Evolutionary conservation across 2,329 filamentous ascomycete species (phyloP).

Genomic region (Grosmannia huntii): DNA sequence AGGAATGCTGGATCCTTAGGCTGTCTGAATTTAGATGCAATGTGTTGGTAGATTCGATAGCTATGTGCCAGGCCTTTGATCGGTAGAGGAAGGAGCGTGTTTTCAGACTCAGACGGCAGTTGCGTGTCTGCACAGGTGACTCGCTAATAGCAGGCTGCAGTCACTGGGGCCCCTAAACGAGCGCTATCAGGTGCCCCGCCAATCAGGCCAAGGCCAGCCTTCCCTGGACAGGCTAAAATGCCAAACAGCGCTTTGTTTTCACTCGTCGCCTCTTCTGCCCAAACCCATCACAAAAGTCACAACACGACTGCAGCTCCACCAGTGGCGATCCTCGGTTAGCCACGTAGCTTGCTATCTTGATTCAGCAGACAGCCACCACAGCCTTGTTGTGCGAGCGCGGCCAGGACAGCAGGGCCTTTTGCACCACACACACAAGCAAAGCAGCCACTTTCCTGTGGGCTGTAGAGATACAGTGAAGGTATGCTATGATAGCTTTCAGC

Average conservation of each 20-base stretch:
- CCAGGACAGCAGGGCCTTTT: too few relatives aligned
- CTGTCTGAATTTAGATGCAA: neutral
- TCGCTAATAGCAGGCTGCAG: neutral
- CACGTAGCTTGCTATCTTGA: neutral
- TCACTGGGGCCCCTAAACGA: neutral
- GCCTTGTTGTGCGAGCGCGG: neutral
- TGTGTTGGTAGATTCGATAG: neutral
- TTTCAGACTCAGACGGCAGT: neutral
- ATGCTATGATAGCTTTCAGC: neutral
- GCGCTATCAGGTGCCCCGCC: neutral
- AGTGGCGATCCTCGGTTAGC: neutral
- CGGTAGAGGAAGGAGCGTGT: neutral
- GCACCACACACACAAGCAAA: neutral
- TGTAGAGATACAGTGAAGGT: neutral
- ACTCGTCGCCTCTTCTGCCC: constrained; percentile 6
- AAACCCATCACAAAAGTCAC: neutral
- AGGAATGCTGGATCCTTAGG: constrained; percentile 8
- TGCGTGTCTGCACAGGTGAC: neutral
- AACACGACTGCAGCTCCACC: neutral
- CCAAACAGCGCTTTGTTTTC: constrained; percentile 3
- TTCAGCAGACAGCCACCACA: neutral
- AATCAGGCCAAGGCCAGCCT: constrained; percentile 5
- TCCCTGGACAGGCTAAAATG: neutral
- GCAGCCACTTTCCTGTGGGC: neutral
- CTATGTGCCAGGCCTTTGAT: too few relatives aligned